These are phyloP conservation scores for Ophiostoma novo-ulmi DNA, from an alignment of 2,329 filamentous ascomycete species.

Conservation along the genomic window DNA sequence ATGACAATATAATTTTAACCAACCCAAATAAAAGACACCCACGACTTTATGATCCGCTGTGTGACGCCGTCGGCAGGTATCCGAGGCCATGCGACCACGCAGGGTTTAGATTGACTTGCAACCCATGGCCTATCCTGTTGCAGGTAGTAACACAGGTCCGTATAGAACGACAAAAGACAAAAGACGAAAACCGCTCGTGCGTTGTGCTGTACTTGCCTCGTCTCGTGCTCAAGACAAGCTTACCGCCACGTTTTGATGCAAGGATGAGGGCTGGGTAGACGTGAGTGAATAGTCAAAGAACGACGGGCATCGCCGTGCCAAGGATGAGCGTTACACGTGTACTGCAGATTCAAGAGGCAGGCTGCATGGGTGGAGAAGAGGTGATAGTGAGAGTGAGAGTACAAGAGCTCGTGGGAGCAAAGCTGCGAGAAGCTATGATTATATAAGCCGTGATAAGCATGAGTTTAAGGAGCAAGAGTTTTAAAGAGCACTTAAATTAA, in stretches of 20 bases:
- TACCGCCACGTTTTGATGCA: slow-evolving; percentile 6
- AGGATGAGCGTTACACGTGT: slow-evolving; percentile 16
- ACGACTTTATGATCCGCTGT: neutral
- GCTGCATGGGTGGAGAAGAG: slow-evolving; percentile 14
- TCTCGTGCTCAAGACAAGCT: neutral
- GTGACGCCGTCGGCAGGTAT: neutral
- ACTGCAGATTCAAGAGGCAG: slow-evolving; percentile 22
- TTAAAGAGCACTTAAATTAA: neutral
- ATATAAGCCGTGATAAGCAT: neutral
- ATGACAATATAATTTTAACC: too few species aligned
- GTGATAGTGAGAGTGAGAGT: neutral
- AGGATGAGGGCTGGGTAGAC: neutral
- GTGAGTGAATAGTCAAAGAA: neutral
- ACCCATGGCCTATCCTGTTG: neutral
- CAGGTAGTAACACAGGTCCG: neutral
- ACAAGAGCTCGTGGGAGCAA: neutral
- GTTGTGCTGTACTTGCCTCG: neutral
- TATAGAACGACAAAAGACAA: too few species aligned
- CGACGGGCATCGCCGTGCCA: slow-evolving; percentile 4
- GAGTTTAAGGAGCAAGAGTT: neutral
- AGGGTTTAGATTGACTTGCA: neutral
- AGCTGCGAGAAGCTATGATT: neutral
- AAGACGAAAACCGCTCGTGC: neutral
- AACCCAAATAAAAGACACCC: neutral
- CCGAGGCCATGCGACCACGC: neutral